Evolutionary conservation across 169 alveolate species (phyloP), one percentile per base, ranked within the genome.

Genomic region (Amoebophrya sp.): DNA sequence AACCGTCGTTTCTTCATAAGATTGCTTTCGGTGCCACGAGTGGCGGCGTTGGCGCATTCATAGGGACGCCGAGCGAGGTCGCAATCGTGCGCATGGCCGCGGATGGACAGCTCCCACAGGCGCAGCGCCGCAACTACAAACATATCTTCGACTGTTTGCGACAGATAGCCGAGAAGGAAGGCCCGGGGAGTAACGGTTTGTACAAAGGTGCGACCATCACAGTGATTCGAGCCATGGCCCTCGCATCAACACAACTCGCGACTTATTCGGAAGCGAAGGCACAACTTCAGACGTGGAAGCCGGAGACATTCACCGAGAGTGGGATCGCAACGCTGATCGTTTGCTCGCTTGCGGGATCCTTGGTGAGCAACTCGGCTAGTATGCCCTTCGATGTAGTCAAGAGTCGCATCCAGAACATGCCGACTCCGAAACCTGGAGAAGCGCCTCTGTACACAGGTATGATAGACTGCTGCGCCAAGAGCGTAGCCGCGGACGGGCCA

Each of bases 381-480:
- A 65, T 65, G 83, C 83, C 83, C 36, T 65, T 65, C 83, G 83
- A 65, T 36, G 83, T 65, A 36, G 83, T 65, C 3, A 65, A 65
- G 83, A 6, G 33, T 6, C 83, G 83, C 36, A 65, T 65, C 12
- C 83, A 65, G 33, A 65, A 65, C 83, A 65, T 65, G 83, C 83
- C 83, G 10, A 12, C 83, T 29, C 83, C 83, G 33, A 65, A 65
- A 65, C 83, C 83, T 10, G 83, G 83, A 26, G 83, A 65, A 26
- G 33, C 12, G n/a, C 36, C 83, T 29, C 83, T 65, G 36, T 65
- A 65, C 83, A 36, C 12, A 29, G 83, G 83, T 26, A 65, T 65
- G 83, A 36, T 65, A 29, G 83, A 65, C 33, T 65, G 83, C 83
- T 29, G 38, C 39, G n/a, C 12, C 18, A 65, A 65, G 83, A 6